Conservation (phyloP, 2,329 filamentous ascomycete genomes). For the Pseudocercospora eumusae region DNA sequence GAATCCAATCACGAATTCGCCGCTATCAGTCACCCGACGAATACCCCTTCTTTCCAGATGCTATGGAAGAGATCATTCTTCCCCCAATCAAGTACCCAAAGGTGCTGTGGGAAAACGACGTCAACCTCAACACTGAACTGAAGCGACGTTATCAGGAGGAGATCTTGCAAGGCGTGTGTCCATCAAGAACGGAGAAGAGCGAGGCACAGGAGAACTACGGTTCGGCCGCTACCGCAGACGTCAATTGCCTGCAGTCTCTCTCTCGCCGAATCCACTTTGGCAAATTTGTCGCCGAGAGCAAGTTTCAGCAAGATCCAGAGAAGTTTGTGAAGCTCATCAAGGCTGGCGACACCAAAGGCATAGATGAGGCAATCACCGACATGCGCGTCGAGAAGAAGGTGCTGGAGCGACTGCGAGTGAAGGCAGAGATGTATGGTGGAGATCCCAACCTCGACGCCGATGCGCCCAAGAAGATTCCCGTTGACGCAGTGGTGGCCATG, state of each 20-base stretch:
- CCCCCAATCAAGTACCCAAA: conserved; percentile 82
- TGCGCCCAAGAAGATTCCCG: conserved; percentile 74
- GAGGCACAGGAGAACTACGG: conserved; percentile 95
- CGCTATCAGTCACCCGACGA: conserved; percentile 96
- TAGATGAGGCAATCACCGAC: conserved; percentile 90
- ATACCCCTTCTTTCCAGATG: conserved; percentile 91
- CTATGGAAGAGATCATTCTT: conserved; percentile 78
- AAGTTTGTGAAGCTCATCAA: conserved; percentile 80
- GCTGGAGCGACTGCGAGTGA: conserved; percentile 78
- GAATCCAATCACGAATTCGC: conserved; percentile 85
- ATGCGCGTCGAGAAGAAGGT: conserved; percentile 87
- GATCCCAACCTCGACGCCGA: conserved; percentile 69
- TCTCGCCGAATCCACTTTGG: conserved; percentile 94
- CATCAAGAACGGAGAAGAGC: conserved; percentile 74
- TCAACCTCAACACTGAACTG: conserved; percentile 87
- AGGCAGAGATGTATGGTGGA: conserved; percentile 90
- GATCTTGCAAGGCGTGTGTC: conserved; percentile 83
- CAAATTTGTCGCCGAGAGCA: conserved; percentile 96
- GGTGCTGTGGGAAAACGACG: conserved; percentile 83
- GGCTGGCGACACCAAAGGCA: conserved; percentile 74
- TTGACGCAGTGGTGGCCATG: conserved; percentile 86
- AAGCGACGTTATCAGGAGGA: conserved; percentile 80
- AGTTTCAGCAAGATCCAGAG: conserved; percentile 82
- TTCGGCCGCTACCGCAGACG: conserved; percentile 86
- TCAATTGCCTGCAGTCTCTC: conserved; percentile 83